Base-by-base conservation (phyloP, 805 yeast species). In the Yarrowia hollandica region DNA sequence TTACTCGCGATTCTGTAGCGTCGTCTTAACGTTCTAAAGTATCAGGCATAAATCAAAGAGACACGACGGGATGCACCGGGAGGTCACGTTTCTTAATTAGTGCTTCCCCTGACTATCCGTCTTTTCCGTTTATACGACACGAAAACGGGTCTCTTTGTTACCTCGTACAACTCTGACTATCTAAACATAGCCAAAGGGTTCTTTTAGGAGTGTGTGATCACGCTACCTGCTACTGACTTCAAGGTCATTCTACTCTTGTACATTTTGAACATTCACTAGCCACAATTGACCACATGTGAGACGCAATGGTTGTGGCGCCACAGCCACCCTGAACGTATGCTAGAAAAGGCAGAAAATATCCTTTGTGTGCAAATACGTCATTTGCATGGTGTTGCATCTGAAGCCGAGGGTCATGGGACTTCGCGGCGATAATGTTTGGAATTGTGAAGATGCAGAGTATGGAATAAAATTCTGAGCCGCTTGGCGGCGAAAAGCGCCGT, bases 11-110 rank as follows among this genome's bases (percentile, higher is more conserved):
- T 21, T 37, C 41, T 37, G 16, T 21, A 37, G 41, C 41, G 41
- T 9, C 16, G 25, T 37, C 18, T 12, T 12, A 4, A 10, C 7
- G 16, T 11, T 5, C 30, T 26, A 26, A n/a, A n/a, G n/a, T 12
- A 12, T 5, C 7, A 10, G 11, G 7, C 7, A 5, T 12, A 33
- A 33, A 9, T 9, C 18, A 15, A 41, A 41, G 46, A 41, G 46
- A 23, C 46, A 41, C n/a, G 14, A 41, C 46, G 46, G 46, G n/a
- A 41, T 37, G 41, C 41, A 37, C 41, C 42, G 42, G 42, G 21
- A 37, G 42, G 42, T 37, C 42, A 21, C 26, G 26, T 37, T 21
- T 6, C 14, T 21, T 26, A 26, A 12, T 26, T 26, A 26, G 30
- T 26, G 30, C 30, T 8, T 14, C 38, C 38, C 38, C 38, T 34